These are phyloP conservation scores for Neonectria sp. DNA, from an alignment of 2,329 filamentous ascomycete genomes.

Conservation along the genomic window DNA sequence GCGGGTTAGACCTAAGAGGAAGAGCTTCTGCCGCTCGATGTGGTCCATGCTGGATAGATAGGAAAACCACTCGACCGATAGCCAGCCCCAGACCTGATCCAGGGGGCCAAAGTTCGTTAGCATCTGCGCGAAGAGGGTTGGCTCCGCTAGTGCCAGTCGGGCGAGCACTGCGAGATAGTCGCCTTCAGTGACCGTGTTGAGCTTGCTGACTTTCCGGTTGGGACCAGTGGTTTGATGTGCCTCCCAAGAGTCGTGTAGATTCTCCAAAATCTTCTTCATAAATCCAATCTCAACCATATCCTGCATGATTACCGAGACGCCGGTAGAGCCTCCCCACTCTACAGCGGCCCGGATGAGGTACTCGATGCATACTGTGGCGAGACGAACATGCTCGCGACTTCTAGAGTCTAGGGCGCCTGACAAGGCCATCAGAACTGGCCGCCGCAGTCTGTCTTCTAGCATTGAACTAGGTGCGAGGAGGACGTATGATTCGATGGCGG, in stretches of 20 bases:
- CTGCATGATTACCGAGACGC: slow-evolving; percentile 74
- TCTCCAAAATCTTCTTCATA: slow-evolving; percentile 74
- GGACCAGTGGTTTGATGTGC: slow-evolving; percentile 88
- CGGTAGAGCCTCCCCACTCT: slow-evolving; percentile 72
- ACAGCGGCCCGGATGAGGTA: slow-evolving; percentile 75
- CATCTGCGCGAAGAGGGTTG: slow-evolving; percentile 75
- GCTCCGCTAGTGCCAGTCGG: slow-evolving; percentile 82
- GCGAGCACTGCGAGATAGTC: slow-evolving; percentile 90
- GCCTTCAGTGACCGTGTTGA: slow-evolving; percentile 83
- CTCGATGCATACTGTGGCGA: slow-evolving; percentile 75
- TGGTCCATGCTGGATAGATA: slow-evolving; percentile 79
- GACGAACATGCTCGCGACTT: slow-evolving; percentile 71
- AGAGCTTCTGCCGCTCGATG: slow-evolving; percentile 77
- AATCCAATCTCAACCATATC: slow-evolving; percentile 77
- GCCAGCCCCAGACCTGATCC: slow-evolving; percentile 71
- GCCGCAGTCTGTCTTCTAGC: slow-evolving; percentile 69
- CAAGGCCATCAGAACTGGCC: slow-evolving; percentile 64
- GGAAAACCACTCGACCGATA: slow-evolving; percentile 76
- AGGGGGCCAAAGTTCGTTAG: slow-evolving; percentile 63
- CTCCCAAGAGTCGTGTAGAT: slow-evolving; percentile 78
- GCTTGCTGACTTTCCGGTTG: slow-evolving; percentile 76
- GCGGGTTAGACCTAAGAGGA: slow-evolving; percentile 79
- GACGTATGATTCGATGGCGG: slow-evolving; percentile 79
- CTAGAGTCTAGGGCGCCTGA: slow-evolving; percentile 65
- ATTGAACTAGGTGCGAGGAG: slow-evolving; percentile 78